These are phyloP conservation scores for Eutrema yunnanense DNA, from an alignment of 345 rosid genomes.

Conservation along the genomic window DNA sequence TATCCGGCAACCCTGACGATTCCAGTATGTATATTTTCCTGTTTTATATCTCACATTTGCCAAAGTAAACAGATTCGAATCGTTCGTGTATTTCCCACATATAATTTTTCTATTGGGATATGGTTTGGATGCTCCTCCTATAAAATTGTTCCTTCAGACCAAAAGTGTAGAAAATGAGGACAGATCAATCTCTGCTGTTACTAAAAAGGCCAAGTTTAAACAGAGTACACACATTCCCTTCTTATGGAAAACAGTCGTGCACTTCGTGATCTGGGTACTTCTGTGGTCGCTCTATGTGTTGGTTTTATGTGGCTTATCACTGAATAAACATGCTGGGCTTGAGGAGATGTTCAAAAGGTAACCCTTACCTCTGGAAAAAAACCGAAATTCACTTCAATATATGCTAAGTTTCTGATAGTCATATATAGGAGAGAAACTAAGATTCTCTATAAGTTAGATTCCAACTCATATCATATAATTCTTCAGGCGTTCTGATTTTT, in stretches of 20 bases:
- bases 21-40: slow-evolving; percentile 48
- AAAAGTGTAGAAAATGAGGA: slow-evolving; percentile 27
- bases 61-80: background rate
- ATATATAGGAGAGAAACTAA: background rate
- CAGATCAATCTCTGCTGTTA: slow-evolving; percentile 23
- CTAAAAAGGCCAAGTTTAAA: slow-evolving; percentile 24
- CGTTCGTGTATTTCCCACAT: slow-evolving; percentile 36
- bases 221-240: slow-evolving; percentile 34
- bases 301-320: slow-evolving; percentile 54
- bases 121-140: slow-evolving; percentile 86
- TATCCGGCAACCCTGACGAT: slow-evolving; percentile 67
- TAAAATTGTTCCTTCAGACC: slow-evolving; percentile 51
- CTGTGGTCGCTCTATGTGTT: slow-evolving; percentile 67
- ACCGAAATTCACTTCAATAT: background rate
- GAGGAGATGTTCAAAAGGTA: slow-evolving; percentile 88
- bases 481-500: background rate
- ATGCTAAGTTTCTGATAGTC: background rate
- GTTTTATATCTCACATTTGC: background rate
- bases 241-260: slow-evolving; percentile 49
- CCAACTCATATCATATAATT: slow-evolving; percentile 1
- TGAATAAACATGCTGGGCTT: slow-evolving; percentile 62
- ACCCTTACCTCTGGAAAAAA: background rate
- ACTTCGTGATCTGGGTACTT: slow-evolving; percentile 64
- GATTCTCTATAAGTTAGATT: background rate
- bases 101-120: slow-evolving; percentile 61